Evolutionary conservation across 164 flowering plant species (phyloP), one percentile per base, ranked within the genome.

Genomic region (Nymphaea colorata): DNA sequence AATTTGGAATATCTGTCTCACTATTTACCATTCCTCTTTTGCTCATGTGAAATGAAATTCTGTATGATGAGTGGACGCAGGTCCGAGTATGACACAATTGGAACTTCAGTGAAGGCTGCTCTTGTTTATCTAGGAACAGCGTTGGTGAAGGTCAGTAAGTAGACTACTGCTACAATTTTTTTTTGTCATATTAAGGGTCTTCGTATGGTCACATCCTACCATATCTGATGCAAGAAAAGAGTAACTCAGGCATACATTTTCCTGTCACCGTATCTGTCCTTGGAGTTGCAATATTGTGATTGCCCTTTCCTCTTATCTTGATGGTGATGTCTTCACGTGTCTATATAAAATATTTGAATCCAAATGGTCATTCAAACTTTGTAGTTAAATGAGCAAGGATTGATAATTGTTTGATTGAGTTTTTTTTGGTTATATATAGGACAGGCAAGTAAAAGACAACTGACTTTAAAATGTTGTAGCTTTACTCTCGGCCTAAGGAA

Each of bases 1-100:
- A 8, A 8, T 2, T 5, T 15, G 14, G 57, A 51, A 8, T 51
- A 51, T 3, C 57, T 25, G 14, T 7, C 3, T 51, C 14, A 15
- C 4, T 8, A 51, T 15, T 51, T 8, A 51, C 57, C 57, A 51
- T 61, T 61, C 18, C 8, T 11, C 3, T 61, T 11, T 61, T 41
- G 5, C 7, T 61, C 3, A 61, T 61, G 36, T 17, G 10, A 8
- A 61, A 17, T 66, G 64, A 60, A 2, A 44, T 53, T 61, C 17
- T 0, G 5, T 55, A 14, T 16, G 18, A 18, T 72, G 36, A 55
- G 8, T 59, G 66, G 4, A 53, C 78, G 79, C 95, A 94, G 98
- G 74, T 94, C 98, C 0, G 99, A 91, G 79, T 94, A 94, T 75
- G 99, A 94, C 74, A 94, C 99, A 3, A 66, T 94, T 59, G 96